A percentile compares a stretch with the other conserved stretches of the same genome.
Evolutionary conservation across 139 green algal species (phyloP).

Genomic region (Astrephomene gubernaculifera): DNA sequence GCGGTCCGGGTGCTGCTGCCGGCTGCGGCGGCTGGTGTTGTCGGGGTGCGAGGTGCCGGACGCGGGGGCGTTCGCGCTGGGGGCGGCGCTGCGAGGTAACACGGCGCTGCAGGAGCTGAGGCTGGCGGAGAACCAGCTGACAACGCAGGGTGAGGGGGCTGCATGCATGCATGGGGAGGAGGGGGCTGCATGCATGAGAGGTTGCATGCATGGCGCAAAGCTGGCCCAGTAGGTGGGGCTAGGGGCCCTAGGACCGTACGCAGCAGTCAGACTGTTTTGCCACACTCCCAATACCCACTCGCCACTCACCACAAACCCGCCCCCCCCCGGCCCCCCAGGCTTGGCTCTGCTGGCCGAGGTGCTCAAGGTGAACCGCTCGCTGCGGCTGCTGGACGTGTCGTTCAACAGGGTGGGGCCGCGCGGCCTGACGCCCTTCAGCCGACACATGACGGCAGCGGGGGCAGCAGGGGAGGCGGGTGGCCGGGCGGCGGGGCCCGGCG

Average conservation of each 20-base stretch:
- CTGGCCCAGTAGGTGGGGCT: too few species aligned
- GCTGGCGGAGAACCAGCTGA: constrained; percentile 42
- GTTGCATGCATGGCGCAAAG: too few species aligned
- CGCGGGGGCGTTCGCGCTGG: constrained; percentile 12
- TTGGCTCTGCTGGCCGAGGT: constrained; percentile 34
- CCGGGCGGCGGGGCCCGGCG: too few species aligned
- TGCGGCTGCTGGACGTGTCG: constrained; percentile 32
- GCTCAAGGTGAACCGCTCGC: neutral
- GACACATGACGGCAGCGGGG: too few species aligned
- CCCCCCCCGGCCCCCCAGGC: constrained; percentile 2
- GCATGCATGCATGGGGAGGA: too few species aligned
- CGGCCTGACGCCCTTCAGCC: constrained; percentile 15
- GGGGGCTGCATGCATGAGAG: too few species aligned
- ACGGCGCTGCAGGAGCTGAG: constrained; percentile 21
- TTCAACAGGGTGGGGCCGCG: constrained; percentile 37
- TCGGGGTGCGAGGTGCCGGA: constrained; percentile 41
- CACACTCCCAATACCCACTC: too few species aligned
- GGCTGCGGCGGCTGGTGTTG: constrained; percentile 42
- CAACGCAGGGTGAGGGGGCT: neutral
- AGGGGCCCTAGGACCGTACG: too few species aligned
- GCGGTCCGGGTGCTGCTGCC: neutral
- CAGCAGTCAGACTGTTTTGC: too few species aligned
- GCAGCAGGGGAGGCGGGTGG: too few species aligned
- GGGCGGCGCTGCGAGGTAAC: constrained; percentile 20
- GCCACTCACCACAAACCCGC: too few species aligned